phyloP scores from a whole-genome alignment of 345 rosid genomes.

The Rhizophora mangle region DNA sequence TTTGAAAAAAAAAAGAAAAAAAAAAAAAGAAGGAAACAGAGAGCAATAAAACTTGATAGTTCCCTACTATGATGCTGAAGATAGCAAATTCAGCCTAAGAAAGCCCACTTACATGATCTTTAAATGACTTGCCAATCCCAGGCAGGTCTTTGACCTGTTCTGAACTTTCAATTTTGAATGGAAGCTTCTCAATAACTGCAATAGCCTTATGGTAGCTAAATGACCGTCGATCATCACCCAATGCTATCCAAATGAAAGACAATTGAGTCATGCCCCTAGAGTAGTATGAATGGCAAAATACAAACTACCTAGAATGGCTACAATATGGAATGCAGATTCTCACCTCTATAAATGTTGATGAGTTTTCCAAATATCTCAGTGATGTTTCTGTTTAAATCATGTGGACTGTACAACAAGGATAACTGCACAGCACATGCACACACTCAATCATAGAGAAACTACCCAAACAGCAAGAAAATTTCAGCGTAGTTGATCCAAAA shows the following conservation, averaged over 20 bases:
- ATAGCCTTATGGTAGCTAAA: slow-evolving; percentile 95
- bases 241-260: slow-evolving; percentile 42
- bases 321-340: slow-evolving; percentile 9
- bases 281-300: not conserved
- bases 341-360: slow-evolving; percentile 81
- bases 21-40: slow-evolving; percentile 4
- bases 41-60: not conserved
- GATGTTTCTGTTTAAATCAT: slow-evolving; percentile 75
- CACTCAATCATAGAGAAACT: not conserved
- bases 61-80: slow-evolving; percentile 1
- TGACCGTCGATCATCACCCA: slow-evolving; percentile 94
- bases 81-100: not conserved
- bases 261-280: slow-evolving; percentile 12
- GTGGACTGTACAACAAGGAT: slow-evolving; percentile 59
- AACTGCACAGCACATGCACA: slow-evolving; percentile 26
- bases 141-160: slow-evolving; percentile 82
- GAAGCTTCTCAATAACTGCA: slow-evolving; percentile 77
- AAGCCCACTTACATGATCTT: slow-evolving; percentile 75
- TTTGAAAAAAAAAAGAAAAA: not conserved
- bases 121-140: slow-evolving; percentile 92
- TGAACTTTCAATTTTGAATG: slow-evolving; percentile 73
- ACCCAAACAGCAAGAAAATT: not conserved
- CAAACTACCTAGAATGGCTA: not conserved
- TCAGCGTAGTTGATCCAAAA: not conserved
- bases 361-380: slow-evolving; percentile 89